Base-by-base conservation (phyloP, 2,329 filamentous ascomycete species). In the Nothomitra cinnamomea region DNA sequence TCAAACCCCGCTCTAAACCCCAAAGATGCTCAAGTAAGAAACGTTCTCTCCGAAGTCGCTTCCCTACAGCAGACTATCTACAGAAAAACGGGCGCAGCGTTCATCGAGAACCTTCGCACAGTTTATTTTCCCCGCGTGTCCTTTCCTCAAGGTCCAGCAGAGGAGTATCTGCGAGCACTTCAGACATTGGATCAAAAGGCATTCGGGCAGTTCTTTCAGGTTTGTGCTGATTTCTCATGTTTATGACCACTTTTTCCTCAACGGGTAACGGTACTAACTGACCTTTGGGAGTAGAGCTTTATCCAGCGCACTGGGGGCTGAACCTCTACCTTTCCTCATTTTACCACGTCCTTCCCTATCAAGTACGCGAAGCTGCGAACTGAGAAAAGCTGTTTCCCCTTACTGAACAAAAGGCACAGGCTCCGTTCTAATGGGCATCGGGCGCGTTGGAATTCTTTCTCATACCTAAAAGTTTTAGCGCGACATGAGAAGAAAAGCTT, bases 11-110 rank as follows among this genome's bases (percentile, higher is more conserved):
- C 76, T 19, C 95, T 96, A 74, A 84, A 84, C 58, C 80, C 87
- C 1, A 81, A 82, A 58, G 92, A 98, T 65, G 88, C 89, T 1
- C 88, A 95, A 69, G 85, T 85, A 35, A 85, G 85, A 65, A 36
- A 22, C n/a, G 85, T 95, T 1, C 76, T 98, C 40, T 82, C 80
- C 54, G 92, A 98, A 70, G 87, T 94, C 57, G 88, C 88, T 2
- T 78, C 76, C 2, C 70, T 98, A 56, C 88, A 98, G 67, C 87
- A 92, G 68, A 83, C 79, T 36, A 92, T 98, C 57, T 90, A 95
- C 64, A 76, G 79, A 60, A 96, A 96, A 71, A 90, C 87, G 12
- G 92, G 92, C 24, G 78, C 85, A 52, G 75, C 79, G 54, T 96
- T 95, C 65, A 75, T 90, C 22, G 75, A 78, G 56, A 77, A 85